phyloP scores from a whole-genome alignment of 177 flowering plant genomes.

The Vitis hybrid region DNA sequence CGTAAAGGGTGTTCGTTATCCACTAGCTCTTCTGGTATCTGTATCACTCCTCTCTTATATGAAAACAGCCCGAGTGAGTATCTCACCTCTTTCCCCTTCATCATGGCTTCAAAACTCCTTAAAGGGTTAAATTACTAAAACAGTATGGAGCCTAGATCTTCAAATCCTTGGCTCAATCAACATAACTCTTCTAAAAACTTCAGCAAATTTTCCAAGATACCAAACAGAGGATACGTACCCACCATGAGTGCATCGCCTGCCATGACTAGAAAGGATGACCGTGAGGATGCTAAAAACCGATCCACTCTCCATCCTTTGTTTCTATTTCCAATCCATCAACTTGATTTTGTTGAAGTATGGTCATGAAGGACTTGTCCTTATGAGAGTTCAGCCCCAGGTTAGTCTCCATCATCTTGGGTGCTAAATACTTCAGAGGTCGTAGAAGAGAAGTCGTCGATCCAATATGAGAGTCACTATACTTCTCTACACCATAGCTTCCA shows the following conservation, averaged over 20 bases:
- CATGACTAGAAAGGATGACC: slow-evolving; percentile 35
- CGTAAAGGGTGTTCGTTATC: slow-evolving; percentile 24
- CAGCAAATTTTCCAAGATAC: too few species aligned
- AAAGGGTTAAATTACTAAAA: too few species aligned
- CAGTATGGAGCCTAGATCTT: too few species aligned
- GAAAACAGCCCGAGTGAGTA: slow-evolving; percentile 22
- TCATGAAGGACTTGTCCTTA: slow-evolving; percentile 32
- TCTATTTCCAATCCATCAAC: slow-evolving; percentile 28
- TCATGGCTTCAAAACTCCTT: slow-evolving; percentile 1
- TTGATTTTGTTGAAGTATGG: slow-evolving; percentile 34
- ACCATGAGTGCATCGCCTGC: slow-evolving; percentile 44
- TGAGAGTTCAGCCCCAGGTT: slow-evolving; percentile 21
- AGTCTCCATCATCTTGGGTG: slow-evolving; percentile 18
- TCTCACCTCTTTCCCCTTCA: slow-evolving; percentile 2
- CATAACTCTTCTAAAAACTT: too few species aligned
- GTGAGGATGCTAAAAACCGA: slow-evolving; percentile 15
- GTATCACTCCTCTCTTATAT: slow-evolving; percentile 7
- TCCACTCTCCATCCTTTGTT: slow-evolving; percentile 31
- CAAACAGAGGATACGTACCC: too few species aligned
- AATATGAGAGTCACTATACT: slow-evolving; percentile 5
- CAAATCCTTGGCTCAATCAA: too few species aligned
- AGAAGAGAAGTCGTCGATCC: slow-evolving; percentile 15
- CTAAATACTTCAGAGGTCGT: slow-evolving; percentile 25
- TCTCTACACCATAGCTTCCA: slow-evolving; percentile 19
- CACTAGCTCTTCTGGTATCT: slow-evolving; percentile 25